Evolutionary conservation across 169 alveolate genomes (phyloP), one percentile per base, ranked within the genome.

Genomic region (Pseudocohnilembus persalinus): DNA sequence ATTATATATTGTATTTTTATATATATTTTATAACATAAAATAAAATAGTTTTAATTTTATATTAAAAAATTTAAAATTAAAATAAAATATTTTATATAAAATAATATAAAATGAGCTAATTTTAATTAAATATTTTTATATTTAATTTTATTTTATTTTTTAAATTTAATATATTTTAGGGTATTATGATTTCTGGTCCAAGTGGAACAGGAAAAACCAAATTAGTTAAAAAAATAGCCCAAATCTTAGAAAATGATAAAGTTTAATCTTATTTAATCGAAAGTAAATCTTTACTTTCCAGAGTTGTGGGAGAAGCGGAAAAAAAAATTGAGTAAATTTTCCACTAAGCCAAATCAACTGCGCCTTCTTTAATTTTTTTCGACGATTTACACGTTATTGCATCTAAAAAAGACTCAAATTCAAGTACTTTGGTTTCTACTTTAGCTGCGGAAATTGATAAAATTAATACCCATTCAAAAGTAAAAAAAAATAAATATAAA

Each of bases 351-450:
- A 68, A 91, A 85, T 88, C 64, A 87, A 35, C 76, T 81, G 65
- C 68, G 83, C 73, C 86, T 49, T 90, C 96, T 16, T 74, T 93
- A 1, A 90, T 98, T 27, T 94, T 98, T 86, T 92, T 98, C 15
- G 99, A 98, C 86, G 99, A 98, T 81, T 93, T 98, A 74, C 99
- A 97, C 90, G 91, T 97, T 31, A 93, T 97, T 33, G 97, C 98
- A 79, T 96, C 97, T 65, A 96, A 92, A 91, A 87, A 91, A 93
- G 90, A 94, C 92, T 49, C 68, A 49, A 49, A 49, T 20, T 49
- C 68, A 11, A 89, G 92, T 92, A 90, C 95, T 88, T 76, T 98
- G 84, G 81, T 96, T 86, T 31, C 98, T 88, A 89, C 97, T 78
- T 85, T 97, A 74, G 84, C 97, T 63, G 92, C 98, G 6, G 96